Percentiles rank a stretch among this genome's conserved stretches.
phyloP scores from a whole-genome alignment of 1,284 basidiomycete species.

The Tilletia caries region DNA sequence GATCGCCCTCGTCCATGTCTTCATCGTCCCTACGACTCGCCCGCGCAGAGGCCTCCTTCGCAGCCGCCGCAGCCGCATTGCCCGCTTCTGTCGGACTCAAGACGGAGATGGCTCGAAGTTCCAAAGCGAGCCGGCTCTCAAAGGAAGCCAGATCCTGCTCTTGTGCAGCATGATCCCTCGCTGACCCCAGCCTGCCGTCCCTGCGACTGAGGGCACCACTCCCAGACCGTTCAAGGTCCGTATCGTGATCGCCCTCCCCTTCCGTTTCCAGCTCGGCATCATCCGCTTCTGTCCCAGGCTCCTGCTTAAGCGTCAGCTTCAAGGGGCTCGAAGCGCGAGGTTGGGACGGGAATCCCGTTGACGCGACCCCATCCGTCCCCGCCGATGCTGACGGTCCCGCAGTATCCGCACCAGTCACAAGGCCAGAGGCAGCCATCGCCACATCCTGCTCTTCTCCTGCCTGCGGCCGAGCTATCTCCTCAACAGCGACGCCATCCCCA shows the following conservation, averaged over 20 bases:
- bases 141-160: conserved; percentile 13
- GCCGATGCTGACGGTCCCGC: neutral
- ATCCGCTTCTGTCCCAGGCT: conserved; percentile 5
- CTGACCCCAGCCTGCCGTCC: neutral
- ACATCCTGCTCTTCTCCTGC: neutral
- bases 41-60: conserved; percentile 9
- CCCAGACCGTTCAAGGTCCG: neutral
- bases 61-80: conserved; percentile 8
- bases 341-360: neutral
- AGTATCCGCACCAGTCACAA: neutral
- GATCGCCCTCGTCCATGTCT: conserved; percentile 21
- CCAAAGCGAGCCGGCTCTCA: neutral
- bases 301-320: neutral
- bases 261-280: conserved; percentile 12
- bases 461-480: neutral
- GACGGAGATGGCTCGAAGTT: conserved; percentile 2
- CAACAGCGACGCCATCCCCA: neutral
- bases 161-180: neutral
- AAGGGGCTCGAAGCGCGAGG: neutral
- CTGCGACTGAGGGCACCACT: neutral
- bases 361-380: neutral
- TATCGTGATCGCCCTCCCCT: conserved; percentile 10
- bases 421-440: neutral
- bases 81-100: conserved; percentile 12
- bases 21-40: neutral